These are phyloP conservation scores for Podospora comata DNA, from an alignment of 495 filamentous ascomycete genomes.

Conservation along the genomic window DNA sequence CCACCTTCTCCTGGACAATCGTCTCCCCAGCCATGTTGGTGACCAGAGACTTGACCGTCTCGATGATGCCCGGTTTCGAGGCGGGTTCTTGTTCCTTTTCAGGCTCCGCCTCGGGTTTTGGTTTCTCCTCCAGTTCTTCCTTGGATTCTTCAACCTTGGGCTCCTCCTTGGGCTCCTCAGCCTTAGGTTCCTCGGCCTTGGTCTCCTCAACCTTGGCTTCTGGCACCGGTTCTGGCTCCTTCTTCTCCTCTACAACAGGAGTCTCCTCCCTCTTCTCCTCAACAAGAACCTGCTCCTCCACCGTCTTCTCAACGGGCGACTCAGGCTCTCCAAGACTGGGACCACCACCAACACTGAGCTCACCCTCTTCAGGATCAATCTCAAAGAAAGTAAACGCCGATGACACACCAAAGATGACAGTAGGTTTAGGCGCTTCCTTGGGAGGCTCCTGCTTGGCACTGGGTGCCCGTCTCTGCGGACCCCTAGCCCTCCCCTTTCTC, in stretches of 20 bases:
- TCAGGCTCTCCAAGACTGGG: background rate
- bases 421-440: conserved; percentile 25
- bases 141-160: conserved; percentile 21
- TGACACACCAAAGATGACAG: conserved; percentile 34
- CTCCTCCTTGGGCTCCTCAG: background rate
- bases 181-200: conserved; percentile 3
- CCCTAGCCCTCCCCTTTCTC: conserved; percentile 83
- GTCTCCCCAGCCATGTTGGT: conserved; percentile 59
- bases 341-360: conserved; percentile 36
- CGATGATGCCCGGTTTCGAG: background rate
- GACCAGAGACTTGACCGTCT: conserved; percentile 38
- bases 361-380: conserved; percentile 52
- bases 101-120: conserved; percentile 10
- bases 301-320: conserved; percentile 17
- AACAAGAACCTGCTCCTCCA: conserved; percentile 38
- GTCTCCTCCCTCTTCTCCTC: conserved; percentile 31
- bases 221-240: conserved; percentile 14
- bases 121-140: background rate
- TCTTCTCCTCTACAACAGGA: conserved; percentile 20
- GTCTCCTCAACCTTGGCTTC: conserved; percentile 26
- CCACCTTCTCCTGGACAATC: conserved; percentile 40
- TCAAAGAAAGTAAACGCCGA: conserved; percentile 45
- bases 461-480: conserved; percentile 71
- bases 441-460: conserved; percentile 25
- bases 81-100: background rate